Evolutionary conservation across 2,329 filamentous ascomycete genomes (phyloP).

Genomic region (Capronia coronata): DNA sequence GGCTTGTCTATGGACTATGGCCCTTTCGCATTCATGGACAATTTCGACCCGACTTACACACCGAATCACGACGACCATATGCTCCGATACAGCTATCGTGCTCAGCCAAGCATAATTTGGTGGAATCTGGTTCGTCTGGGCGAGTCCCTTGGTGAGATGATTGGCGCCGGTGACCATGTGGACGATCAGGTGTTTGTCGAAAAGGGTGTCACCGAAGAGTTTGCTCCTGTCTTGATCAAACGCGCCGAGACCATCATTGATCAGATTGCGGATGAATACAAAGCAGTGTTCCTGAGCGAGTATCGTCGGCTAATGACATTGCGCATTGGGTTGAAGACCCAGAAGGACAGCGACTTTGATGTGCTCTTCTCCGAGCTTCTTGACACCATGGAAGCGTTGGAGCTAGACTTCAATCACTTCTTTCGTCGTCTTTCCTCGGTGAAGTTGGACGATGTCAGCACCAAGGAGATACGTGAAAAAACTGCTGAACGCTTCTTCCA

Average conservation of each 20-base stretch:
- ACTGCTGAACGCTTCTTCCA: slow-evolving; percentile 73
- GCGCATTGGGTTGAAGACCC: slow-evolving; percentile 66
- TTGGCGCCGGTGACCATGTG: slow-evolving; percentile 67
- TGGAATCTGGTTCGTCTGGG: slow-evolving; percentile 94
- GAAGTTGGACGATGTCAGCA: slow-evolving; percentile 56
- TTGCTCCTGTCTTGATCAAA: slow-evolving; percentile 62
- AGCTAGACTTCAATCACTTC: slow-evolving; percentile 90
- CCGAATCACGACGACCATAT: slow-evolving; percentile 92
- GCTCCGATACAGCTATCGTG: slow-evolving; percentile 83
- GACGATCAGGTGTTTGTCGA: slow-evolving; percentile 66
- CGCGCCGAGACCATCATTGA: slow-evolving; percentile 80
- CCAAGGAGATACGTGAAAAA: slow-evolving; percentile 57
- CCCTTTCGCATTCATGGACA: slow-evolving; percentile 95
- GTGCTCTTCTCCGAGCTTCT: slow-evolving; percentile 73
- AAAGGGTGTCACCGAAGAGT: slow-evolving; percentile 65
- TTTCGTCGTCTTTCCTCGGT: slow-evolving; percentile 72
- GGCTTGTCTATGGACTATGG: slow-evolving; percentile 91
- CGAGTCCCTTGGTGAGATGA: slow-evolving; percentile 78
- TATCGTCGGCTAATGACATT: slow-evolving; percentile 80
- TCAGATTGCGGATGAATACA: slow-evolving; percentile 78
- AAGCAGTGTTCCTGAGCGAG: slow-evolving; percentile 75
- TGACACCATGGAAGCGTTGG: slow-evolving; percentile 71
- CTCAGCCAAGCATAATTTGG: slow-evolving; percentile 95
- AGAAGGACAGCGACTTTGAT: slow-evolving; percentile 70
- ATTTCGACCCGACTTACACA: slow-evolving; percentile 89